Base-by-base conservation (phyloP, 164 flowering plant genomes). In the Buxus sempervirens region DNA sequence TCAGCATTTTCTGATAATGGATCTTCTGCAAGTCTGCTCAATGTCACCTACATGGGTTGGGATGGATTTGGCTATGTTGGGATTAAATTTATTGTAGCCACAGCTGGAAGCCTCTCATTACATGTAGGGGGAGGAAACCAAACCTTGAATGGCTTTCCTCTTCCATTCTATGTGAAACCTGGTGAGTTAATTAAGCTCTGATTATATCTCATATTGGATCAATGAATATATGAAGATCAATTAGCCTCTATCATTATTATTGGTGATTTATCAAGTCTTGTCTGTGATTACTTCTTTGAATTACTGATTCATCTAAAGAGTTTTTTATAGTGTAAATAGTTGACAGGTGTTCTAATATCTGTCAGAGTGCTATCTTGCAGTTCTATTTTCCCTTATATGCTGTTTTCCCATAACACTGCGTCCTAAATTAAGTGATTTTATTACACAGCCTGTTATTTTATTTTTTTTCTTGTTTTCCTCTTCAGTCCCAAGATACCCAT, bases 91-190 rank as follows among this genome's bases (percentile, higher is more conserved):
- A 48, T 79, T 66, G 82, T 65, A 18, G 60, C 76, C 49, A 76
- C 74, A 58, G 78, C 93, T 57, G 98, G 98, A 64, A 77, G 70
- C 62, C 71, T 87, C 62, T 69, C 75, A 18, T 76, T 94, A 75
- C 79, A 77, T 56, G 77, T 94, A 28, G 73, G 71, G 58, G 80
- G 77, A 12, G 86, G 72, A 67, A 88, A 86, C 62, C 85, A 82
- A 63, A 76, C 86, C 36, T 76, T 91, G 69, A 82, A 78, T 58
- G 89, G 92, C 56, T 86, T 85, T 51, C 97, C 98, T 4, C 74
- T 94, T 41, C 88, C 84, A 24, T 89, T 89, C 67, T 76, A 73
- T 71, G 98, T 94, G 72, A 76, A 77, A 36, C 93, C 98, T 84
- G 98, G 98, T 94, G 75, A 76, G 62, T 65, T 22, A 51, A 8